phyloP scores from a whole-genome alignment of 78 protist genomes.

The Protostelium mycophagum region DNA sequence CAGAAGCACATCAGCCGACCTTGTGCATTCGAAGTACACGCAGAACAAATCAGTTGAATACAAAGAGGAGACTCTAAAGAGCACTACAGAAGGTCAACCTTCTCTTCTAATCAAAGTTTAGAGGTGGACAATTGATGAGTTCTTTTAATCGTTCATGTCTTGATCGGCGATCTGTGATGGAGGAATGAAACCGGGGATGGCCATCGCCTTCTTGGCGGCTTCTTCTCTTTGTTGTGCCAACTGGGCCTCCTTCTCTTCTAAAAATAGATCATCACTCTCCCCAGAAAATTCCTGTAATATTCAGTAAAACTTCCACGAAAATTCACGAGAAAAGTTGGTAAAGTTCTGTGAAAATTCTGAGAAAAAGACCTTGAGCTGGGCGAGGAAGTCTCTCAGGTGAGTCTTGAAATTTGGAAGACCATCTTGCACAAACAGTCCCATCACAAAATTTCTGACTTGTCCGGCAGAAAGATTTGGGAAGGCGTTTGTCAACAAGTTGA shows the following conservation, averaged over 20 bases:
- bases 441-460: conserved; percentile 21
- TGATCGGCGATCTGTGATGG: conserved; percentile 27
- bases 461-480: conserved; percentile 50
- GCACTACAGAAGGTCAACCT: no score
- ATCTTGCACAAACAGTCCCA: conserved; percentile 5
- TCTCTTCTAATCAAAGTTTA: no score
- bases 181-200: conserved; percentile 62
- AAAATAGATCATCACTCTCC: conserved; percentile 48
- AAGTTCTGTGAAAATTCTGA: no score
- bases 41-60: no score
- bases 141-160: conserved; percentile 7
- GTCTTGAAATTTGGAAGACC: conserved; percentile 33
- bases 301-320: no score
- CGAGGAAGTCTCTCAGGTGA: conserved; percentile 64
- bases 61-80: no score
- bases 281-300: conserved; percentile 21
- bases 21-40: no score
- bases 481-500: conserved; percentile 4
- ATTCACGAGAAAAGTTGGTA: no score
- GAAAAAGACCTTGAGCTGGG: conserved; percentile 31
- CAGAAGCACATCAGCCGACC: no score
- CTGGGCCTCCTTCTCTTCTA: conserved; percentile 29
- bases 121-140: not conserved
- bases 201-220: conserved; percentile 6
- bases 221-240: conserved; percentile 22